Percentiles rank a stretch among this genome's conserved stretches.
Evolutionary conservation across 148 eudicot species (phyloP).

Genomic region (Camellia sinensis): DNA sequence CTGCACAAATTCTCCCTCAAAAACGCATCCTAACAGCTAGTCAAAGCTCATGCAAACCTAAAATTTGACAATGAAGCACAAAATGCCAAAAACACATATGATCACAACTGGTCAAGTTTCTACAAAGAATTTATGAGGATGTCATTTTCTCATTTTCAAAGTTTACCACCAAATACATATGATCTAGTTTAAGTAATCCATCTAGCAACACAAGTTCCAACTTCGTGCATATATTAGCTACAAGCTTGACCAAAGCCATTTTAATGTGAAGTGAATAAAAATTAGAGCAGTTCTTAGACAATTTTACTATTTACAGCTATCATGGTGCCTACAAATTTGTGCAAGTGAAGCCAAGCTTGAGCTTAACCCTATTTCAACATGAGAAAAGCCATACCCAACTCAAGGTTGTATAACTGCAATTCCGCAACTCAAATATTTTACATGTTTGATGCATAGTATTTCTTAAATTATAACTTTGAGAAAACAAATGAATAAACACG

Average conservation of each 20-base stretch:
- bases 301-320: background rate
- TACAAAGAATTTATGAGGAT: too few species aligned
- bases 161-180: too few species aligned
- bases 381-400: background rate
- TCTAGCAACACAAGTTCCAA: background rate
- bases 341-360: background rate
- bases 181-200: too few species aligned
- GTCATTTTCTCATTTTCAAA: too few species aligned
- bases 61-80: too few species aligned
- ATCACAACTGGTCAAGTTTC: too few species aligned
- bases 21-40: too few species aligned
- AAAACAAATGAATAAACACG: background rate
- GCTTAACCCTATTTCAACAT: background rate
- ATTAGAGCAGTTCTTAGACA: background rate
- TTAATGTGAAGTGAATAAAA: background rate
- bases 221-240: background rate
- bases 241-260: constrained; percentile 1
- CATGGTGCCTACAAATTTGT: background rate
- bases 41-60: too few species aligned
- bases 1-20: too few species aligned
- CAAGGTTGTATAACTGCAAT: background rate
- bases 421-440: background rate
- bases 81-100: too few species aligned
- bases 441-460: background rate
- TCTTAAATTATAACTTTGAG: too few species aligned